phyloP scores from a whole-genome alignment of 352 stramenopile species.

The Paralagenidium karlingii region DNA sequence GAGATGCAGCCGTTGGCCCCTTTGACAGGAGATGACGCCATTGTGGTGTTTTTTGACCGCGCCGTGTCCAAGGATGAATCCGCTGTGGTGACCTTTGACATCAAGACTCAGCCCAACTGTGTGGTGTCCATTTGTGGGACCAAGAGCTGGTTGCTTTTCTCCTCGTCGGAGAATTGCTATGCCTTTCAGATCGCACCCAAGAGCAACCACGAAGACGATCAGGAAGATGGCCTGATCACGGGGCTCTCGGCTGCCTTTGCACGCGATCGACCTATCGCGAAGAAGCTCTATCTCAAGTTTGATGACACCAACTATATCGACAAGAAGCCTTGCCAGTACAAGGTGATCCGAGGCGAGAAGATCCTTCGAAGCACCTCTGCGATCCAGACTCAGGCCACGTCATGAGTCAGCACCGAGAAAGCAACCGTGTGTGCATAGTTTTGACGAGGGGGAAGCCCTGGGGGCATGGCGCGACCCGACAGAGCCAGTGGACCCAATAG shows the following conservation, averaged over 20 bases:
- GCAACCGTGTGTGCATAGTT: too few relatives aligned
- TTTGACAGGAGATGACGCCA: conserved; percentile 42
- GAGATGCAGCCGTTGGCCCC: conserved; percentile 26
- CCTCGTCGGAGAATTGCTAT: conserved; percentile 52
- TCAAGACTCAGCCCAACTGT: conserved; percentile 51
- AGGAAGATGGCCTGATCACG: conserved; percentile 52
- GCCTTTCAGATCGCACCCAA: conserved; percentile 58
- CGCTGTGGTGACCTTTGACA: conserved; percentile 52
- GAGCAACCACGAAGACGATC: conserved; percentile 21
- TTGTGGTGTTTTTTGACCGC: conserved; percentile 62
- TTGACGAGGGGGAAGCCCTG: too few relatives aligned
- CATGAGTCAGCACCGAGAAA: too few relatives aligned
- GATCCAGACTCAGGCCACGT: too few relatives aligned
- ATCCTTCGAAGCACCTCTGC: conserved; percentile 4
- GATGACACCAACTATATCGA: conserved; percentile 67
- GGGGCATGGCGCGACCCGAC: too few relatives aligned
- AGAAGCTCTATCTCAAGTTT: conserved; percentile 70
- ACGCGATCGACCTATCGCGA: conserved; percentile 25
- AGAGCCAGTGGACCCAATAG: too few relatives aligned
- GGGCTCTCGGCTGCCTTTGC: conserved; percentile 59
- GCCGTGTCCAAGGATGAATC: conserved; percentile 27
- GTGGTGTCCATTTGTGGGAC: conserved; percentile 61
- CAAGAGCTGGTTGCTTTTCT: conserved; percentile 47
- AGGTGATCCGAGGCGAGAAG: conserved; percentile 55
- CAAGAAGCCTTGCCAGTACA: conserved; percentile 46